These are phyloP conservation scores for Mycena epipterygia DNA, from an alignment of 768 basidiomycete genomes.

Conservation along the genomic window DNA sequence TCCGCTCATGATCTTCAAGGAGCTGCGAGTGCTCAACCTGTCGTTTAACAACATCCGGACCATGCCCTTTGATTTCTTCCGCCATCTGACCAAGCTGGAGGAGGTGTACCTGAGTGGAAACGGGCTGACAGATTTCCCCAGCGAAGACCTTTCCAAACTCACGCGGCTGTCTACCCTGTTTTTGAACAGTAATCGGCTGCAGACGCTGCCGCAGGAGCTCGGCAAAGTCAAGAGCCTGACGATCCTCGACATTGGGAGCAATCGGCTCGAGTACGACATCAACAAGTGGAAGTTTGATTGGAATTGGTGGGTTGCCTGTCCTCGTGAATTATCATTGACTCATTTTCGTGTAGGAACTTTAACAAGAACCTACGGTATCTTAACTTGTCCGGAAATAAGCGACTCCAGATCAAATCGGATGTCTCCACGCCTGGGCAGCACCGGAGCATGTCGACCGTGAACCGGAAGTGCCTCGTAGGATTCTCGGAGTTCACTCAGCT, in stretches of 20 bases:
- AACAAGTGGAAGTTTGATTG: slow-evolving; percentile 99
- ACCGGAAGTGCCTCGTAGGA: slow-evolving; percentile 71
- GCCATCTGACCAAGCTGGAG: slow-evolving; percentile 76
- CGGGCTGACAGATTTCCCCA: slow-evolving; percentile 89
- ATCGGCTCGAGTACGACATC: slow-evolving; percentile 95
- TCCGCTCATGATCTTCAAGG: slow-evolving; percentile 79
- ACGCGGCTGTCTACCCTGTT: slow-evolving; percentile 81
- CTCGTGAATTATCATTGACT: background rate
- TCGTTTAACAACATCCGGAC: slow-evolving; percentile 96
- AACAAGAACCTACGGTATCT: slow-evolving; percentile 94
- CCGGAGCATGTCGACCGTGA: slow-evolving; percentile 42
- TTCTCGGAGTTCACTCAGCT: slow-evolving; percentile 89
- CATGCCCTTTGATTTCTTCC: slow-evolving; percentile 83
- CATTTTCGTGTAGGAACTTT: slow-evolving; percentile 84
- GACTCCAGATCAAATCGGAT: slow-evolving; percentile 93
- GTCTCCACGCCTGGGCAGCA: slow-evolving; percentile 50
- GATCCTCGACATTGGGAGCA: slow-evolving; percentile 93
- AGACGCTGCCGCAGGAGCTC: slow-evolving; percentile 92
- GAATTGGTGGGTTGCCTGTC: slow-evolving; percentile 82
- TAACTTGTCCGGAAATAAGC: slow-evolving; percentile 97
- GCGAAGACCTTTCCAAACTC: slow-evolving; percentile 86
- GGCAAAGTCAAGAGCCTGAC: slow-evolving; percentile 84
- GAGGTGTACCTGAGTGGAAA: slow-evolving; percentile 97
- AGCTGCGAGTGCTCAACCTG: slow-evolving; percentile 87
- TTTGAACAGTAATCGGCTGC: slow-evolving; percentile 93